Evolutionary conservation across 2,329 filamentous ascomycete genomes (phyloP).

Genomic region (Talaromyces pinophilus): DNA sequence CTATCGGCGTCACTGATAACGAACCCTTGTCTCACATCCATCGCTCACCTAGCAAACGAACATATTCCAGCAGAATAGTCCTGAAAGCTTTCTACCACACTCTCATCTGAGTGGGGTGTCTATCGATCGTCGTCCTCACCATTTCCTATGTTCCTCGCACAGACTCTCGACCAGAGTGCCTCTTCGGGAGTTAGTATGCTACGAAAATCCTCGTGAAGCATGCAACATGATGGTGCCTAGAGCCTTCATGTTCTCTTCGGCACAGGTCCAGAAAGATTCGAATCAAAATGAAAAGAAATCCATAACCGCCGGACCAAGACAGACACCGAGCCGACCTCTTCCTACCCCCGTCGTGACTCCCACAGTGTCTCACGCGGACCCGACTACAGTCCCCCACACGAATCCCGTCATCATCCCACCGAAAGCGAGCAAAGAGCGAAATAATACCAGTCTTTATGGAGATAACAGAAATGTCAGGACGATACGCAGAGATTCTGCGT

Average conservation of each 20-base stretch:
- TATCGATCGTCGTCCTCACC: background rate
- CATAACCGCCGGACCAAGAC: constrained; percentile 13
- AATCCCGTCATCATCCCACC: constrained; percentile 41
- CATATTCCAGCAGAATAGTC: background rate
- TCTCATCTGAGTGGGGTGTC: background rate
- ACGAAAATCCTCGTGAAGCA: constrained; percentile 25
- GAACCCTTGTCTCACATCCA: background rate
- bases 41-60: background rate
- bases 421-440: constrained; percentile 32
- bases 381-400: constrained; percentile 29
- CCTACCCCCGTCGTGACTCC: constrained; percentile 26
- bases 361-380: constrained; percentile 20
- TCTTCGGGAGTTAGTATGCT: constrained; percentile 36
- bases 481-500: constrained; percentile 24
- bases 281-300: constrained; percentile 26
- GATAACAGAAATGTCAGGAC: constrained; percentile 27
- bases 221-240: constrained; percentile 46
- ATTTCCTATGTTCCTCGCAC: constrained; percentile 42
- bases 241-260: constrained; percentile 41
- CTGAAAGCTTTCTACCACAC: background rate
- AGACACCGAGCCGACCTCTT: constrained; percentile 16
- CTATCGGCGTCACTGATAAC: constrained; percentile 16
- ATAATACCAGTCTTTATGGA: constrained; percentile 20
- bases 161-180: constrained; percentile 44
- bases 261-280: constrained; percentile 30